Base-by-base conservation (phyloP, 257 asterid species). In the Nicotiana obtusifolia region DNA sequence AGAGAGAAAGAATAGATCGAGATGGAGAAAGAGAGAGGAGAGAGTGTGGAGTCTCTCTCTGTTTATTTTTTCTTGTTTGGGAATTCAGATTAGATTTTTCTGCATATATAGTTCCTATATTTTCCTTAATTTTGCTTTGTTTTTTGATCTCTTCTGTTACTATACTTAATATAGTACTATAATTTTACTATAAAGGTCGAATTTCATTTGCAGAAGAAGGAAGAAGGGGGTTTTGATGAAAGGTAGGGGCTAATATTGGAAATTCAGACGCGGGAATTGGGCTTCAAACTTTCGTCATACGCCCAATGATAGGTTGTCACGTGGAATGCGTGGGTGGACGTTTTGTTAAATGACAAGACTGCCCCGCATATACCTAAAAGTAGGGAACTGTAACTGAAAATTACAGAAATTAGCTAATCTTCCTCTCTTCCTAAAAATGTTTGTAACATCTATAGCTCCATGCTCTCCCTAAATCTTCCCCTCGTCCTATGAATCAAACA, bases 21-120 rank as follows among this genome's bases (percentile, higher is more conserved):
- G 59, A 49, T 11, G 65, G 11, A 30, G 26, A 31, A 22, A 68
- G 84, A 69, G 78, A 59, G 76, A 60, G 31, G 75, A 31, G 61
- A 33, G 65, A 16, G 84, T 56, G 73, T 60, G 26, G 19, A 62
- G 33, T 54, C 82, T 64, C 82, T 54, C 85, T 77, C 85, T 76
- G 49, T 64, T 60, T 60, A 24, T 76, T 37, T 53, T 68, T 56
- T 20, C 24, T 62, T 76, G 65, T 53, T 28, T 0, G 17, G 22
- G 4, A 22, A 59, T 37, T 59, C 24, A 60, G 75, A 62, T 79
- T 77, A 57, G 68, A 62, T 62, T 37, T 66, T 37, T 59, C 35
- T 59, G n/a, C 31, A 79, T 35, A 31, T 60, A 35, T 61, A 62
- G 19, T 65, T 20, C 49, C 33, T 47, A 20, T 78, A 30, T 47